These are phyloP conservation scores for Perkinsela sp. DNA, from an alignment of 208 protist species.

Conservation along the genomic window DNA sequence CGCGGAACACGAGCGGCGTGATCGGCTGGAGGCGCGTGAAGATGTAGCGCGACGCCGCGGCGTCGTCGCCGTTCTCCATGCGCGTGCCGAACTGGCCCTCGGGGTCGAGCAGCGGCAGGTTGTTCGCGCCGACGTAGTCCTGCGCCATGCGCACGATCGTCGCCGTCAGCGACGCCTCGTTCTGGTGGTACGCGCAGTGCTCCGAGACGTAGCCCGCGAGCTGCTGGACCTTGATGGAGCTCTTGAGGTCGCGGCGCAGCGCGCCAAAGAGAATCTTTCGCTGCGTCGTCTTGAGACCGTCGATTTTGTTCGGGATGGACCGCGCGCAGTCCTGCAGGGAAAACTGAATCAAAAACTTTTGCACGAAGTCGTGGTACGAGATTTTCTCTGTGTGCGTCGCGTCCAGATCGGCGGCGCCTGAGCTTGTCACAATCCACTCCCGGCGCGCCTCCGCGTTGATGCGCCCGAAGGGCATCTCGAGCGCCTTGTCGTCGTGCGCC, in stretches of 20 bases:
- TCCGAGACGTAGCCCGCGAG: conserved; percentile 91
- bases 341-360: conserved; percentile 97
- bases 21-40: conserved; percentile 79
- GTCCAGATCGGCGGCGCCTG: background rate
- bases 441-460: conserved; percentile 87
- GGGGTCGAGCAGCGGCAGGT: conserved; percentile 93
- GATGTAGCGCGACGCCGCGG: conserved; percentile 76
- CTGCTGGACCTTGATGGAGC: conserved; percentile 94
- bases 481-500: conserved; percentile 51
- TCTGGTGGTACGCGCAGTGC: conserved; percentile 95
- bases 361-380: conserved; percentile 80
- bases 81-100: conserved; percentile 94
- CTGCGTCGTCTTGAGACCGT: conserved; percentile 97
- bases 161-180: conserved; percentile 79
- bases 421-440: conserved; percentile 94
- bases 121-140: conserved; percentile 93
- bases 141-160: conserved; percentile 98
- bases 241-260: conserved; percentile 54
- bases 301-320: conserved; percentile 63
- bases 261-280: conserved; percentile 95
- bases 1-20: conserved; percentile 78
- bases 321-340: conserved; percentile 64
- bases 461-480: conserved; percentile 94
- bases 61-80: conserved; percentile 86
- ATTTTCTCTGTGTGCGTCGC: conserved; percentile 45